Evolutionary conservation across 768 basidiomycete genomes (phyloP), one percentile per base, ranked within the genome.

Genomic region (Naganishia antarctica): DNA sequence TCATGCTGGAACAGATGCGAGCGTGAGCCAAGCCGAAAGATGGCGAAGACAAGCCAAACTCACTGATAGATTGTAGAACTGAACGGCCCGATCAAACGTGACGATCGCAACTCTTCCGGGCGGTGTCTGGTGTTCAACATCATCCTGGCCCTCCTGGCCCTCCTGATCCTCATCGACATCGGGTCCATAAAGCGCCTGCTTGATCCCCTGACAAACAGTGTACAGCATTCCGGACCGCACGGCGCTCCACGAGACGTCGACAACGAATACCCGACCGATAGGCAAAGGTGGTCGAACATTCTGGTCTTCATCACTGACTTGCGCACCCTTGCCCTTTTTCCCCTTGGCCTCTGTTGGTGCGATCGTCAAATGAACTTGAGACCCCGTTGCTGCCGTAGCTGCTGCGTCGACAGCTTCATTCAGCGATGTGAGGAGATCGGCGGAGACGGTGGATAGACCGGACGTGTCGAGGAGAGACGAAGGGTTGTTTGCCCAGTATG

Each of bases 21-120:
- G 12, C 34, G 37, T 63, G n/a, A 51, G 34, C 31, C 23, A 1
- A n/a, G 18, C 12, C 7, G 12, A 40, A 16, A 8, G 21, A n/a
- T 18, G 21, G 23, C 21, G 23, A 15, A 2, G 13, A 15, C 61
- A 49, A 25, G 0, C 1, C 29, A 61, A 7, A 66, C 79, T 68
- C 66, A 80, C 94, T 72, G 87, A 85, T 66, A 98, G 80, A 73
- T 93, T 85, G 77, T 91, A 90, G 74, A 96, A 93, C 69, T 96
- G 90, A 31, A 98, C 78, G 0, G 84, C 81, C 50, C 80, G 75
- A 72, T 94, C 91, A 71, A 86, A 96, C 0, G 91, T 89, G 26
- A 97, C 64, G 67, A 99, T 86, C 1, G 86, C 87, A n/a, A 97
- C 73, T 59, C 67, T 53, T 5, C 66, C 66, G 60, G 70, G 70